These are phyloP conservation scores for Lasiodiplodia gonubiensis DNA, from an alignment of 2,329 filamentous ascomycete species.

Conservation along the genomic window DNA sequence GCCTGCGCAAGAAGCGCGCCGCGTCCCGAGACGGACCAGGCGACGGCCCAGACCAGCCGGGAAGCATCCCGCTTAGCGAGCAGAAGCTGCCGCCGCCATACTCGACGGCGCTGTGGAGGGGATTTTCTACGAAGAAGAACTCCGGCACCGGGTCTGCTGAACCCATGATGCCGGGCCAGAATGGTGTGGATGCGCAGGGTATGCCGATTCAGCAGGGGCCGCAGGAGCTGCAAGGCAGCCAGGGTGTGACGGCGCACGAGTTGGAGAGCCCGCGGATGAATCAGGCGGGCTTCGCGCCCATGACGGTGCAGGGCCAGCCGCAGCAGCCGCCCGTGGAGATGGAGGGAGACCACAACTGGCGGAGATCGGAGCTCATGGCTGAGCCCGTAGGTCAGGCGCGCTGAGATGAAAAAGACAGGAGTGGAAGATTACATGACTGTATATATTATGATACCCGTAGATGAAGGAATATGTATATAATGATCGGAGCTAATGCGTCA, in stretches of 20 bases:
- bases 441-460: neutral
- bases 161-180: neutral
- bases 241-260: neutral
- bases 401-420: neutral
- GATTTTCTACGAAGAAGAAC: neutral
- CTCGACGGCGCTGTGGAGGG: neutral
- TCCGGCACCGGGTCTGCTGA: neutral
- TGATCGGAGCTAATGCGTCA: neutral
- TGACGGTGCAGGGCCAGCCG: neutral
- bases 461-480: neutral
- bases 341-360: neutral
- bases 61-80: neutral
- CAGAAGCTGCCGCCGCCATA: neutral
- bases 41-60: neutral
- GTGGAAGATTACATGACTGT: neutral
- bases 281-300: neutral
- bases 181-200: neutral
- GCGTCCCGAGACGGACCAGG: neutral
- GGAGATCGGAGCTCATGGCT: neutral
- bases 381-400: neutral
- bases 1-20: constrained; percentile 7
- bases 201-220: neutral
- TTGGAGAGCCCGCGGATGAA: constrained; percentile 1
- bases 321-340: constrained; percentile 1
- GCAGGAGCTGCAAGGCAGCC: neutral